phyloP scores from a whole-genome alignment of 23 red algal genomes.

The Gracilaria caudata region DNA sequence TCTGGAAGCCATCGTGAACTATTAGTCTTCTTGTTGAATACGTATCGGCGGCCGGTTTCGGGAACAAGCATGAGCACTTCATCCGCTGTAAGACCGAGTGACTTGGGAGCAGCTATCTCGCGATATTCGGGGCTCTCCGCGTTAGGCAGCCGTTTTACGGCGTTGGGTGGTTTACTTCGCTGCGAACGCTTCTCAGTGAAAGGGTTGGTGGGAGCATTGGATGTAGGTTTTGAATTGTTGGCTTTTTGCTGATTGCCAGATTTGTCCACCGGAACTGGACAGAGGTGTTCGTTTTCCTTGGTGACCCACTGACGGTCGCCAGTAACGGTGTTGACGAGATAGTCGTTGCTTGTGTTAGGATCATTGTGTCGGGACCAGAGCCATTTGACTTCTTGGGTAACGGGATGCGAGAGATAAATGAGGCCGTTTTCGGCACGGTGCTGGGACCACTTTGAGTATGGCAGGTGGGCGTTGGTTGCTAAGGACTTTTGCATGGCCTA shows the following conservation, averaged over 20 bases:
- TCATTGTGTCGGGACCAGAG: slow-evolving; percentile 67
- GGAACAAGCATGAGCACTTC: slow-evolving; percentile 70
- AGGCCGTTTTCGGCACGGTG: slow-evolving; percentile 70
- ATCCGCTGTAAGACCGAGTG: slow-evolving; percentile 40
- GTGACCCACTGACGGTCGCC: slow-evolving; percentile 70
- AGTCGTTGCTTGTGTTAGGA: slow-evolving; percentile 52
- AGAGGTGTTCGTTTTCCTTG: slow-evolving; percentile 57
- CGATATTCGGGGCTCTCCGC: slow-evolving; percentile 6
- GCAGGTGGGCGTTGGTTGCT: slow-evolving; percentile 18
- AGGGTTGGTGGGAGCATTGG: not conserved
- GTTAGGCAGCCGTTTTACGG: not conserved
- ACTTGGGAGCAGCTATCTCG: slow-evolving; percentile 45
- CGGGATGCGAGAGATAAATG: slow-evolving; percentile 69
- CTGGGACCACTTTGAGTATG: slow-evolving; percentile 67
- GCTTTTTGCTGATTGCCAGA: not conserved
- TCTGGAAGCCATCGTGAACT: slow-evolving; percentile 62
- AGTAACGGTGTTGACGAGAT: slow-evolving; percentile 77
- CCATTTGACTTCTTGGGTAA: slow-evolving; percentile 66
- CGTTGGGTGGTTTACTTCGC: not conserved
- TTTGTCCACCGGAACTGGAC: slow-evolving; percentile 22
- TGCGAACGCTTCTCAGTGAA: slow-evolving; percentile 15
- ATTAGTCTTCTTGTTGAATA: slow-evolving; percentile 65
- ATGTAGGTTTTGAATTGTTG: not conserved
- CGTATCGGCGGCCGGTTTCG: slow-evolving; percentile 61
- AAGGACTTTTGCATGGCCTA: slow-evolving; percentile 20